Evolutionary conservation across 2,329 filamentous ascomycete species (phyloP), one percentile per base, ranked within the genome.

Genomic region (Calonectria pteridis): DNA sequence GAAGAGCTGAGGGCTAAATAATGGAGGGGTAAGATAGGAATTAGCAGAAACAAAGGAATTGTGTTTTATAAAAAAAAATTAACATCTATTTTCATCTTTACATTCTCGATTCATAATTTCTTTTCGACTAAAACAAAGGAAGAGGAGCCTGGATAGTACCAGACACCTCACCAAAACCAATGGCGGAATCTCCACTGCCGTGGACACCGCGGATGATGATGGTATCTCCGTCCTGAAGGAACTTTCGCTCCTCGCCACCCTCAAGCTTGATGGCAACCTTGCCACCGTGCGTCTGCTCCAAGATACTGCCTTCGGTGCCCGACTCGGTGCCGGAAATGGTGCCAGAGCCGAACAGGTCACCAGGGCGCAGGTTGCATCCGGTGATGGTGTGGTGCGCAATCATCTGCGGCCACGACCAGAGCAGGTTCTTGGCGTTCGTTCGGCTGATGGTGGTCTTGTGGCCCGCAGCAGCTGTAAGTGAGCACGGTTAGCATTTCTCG

Each of bases 361-460:
- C 94, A 0, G 92, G 89, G 7, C 91, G 89, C 84, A 97, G 88
- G 10, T 93, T 92, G 83, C 94, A 97, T 9, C 94, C 94, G 0
- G 92, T 93, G 72, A 95, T 90, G 3, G 93, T 93, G 83, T 97
- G 94, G 83, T 97, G 94, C 0, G 94, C 90, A 40, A 97, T 86
- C 94, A 96, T 96, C 82, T 97, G 95, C 0, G 93, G 90, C 86
- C 95, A 97, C 0, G 94, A 96, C 89, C 92, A 97, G 1, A 96
- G 88, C 1, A 97, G 87, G 65, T 88, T 83, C 26, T 77, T 82
- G 1, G 84, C 82, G 63, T 80, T 85, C 7, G 84, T 85, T 53
- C 77, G 79, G 20, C 77, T 81, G 16, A 86, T 79, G n/a, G 81
- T 79, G 2, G 79, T 83, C 58, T 80, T 84, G 58, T 81, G 76